phyloP scores from a whole-genome alignment of 176 grass and related monocot genomes.

The Thalia dealbata region DNA sequence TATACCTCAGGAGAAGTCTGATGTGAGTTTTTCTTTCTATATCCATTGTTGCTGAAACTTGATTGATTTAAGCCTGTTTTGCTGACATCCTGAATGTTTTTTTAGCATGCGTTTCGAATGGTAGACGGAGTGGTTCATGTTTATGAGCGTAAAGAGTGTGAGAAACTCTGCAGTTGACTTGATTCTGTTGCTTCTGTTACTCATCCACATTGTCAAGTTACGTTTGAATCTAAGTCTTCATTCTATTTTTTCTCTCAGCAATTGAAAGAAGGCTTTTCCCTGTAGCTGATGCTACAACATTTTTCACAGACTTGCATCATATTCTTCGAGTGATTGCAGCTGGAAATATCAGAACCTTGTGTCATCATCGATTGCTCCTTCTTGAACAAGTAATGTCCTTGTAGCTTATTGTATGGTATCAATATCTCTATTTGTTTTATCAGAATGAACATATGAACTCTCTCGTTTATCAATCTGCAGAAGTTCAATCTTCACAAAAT shows the following conservation, averaged over 20 bases:
- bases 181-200: conserved; percentile 15
- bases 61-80: neutral
- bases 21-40: conserved; percentile 34
- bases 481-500: conserved; percentile 94
- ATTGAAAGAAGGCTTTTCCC: conserved; percentile 63
- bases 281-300: conserved; percentile 78
- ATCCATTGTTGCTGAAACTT: neutral
- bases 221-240: neutral
- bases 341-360: conserved; percentile 85
- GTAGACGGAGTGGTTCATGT: conserved; percentile 93
- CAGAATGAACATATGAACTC: neutral
- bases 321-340: conserved; percentile 75
- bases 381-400: conserved; percentile 65
- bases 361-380: conserved; percentile 78
- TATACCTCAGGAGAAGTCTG: conserved; percentile 50
- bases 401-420: neutral
- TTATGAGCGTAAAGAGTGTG: conserved; percentile 63
- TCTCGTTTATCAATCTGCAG: conserved; percentile 19
- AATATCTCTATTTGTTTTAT: neutral
- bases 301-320: conserved; percentile 94
- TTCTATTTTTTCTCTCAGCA: conserved; percentile 37
- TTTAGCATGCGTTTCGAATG: conserved; percentile 81
- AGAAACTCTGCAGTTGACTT: conserved; percentile 17
- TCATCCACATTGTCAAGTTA: conserved; percentile 2
- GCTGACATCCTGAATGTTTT: neutral